A percentile compares a stretch with the other conserved stretches of the same genome.
These are phyloP conservation scores for Colletotrichum sp. DNA, from an alignment of 2,329 filamentous ascomycete genomes.

Conservation along the genomic window DNA sequence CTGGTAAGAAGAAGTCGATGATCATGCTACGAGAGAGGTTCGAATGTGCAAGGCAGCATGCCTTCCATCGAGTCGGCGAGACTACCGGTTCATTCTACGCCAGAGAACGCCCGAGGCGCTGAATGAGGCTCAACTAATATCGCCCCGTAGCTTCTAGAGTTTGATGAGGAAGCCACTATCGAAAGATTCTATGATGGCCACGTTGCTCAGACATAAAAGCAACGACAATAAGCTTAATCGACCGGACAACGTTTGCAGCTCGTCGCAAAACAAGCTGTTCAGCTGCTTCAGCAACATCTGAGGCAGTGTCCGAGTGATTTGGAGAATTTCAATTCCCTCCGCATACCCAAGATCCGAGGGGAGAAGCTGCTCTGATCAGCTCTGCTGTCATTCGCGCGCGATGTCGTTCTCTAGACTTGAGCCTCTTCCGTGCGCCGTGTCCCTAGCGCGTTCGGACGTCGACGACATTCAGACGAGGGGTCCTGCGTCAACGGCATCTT, in stretches of 20 bases:
- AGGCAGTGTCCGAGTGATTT: not conserved
- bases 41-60: not conserved
- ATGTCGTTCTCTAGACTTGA: not conserved
- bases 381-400: not conserved
- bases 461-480: not conserved
- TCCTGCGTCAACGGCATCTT: not conserved
- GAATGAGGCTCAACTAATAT: not conserved
- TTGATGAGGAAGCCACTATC: not conserved
- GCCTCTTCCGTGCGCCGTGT: not conserved
- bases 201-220: not conserved
- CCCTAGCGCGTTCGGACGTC: not conserved
- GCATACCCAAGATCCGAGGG: not conserved
- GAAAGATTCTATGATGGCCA: not conserved
- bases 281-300: not conserved
- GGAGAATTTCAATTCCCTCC: not conserved
- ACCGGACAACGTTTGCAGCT: not conserved
- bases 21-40: not conserved
- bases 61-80: not conserved
- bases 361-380: not conserved
- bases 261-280: not conserved
- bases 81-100: not conserved
- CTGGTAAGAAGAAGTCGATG: not conserved
- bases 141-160: not conserved
- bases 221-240: not conserved
- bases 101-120: not conserved